Conservation (phyloP, 768 basidiomycete genomes). For the Leccinum incarnatum region DNA sequence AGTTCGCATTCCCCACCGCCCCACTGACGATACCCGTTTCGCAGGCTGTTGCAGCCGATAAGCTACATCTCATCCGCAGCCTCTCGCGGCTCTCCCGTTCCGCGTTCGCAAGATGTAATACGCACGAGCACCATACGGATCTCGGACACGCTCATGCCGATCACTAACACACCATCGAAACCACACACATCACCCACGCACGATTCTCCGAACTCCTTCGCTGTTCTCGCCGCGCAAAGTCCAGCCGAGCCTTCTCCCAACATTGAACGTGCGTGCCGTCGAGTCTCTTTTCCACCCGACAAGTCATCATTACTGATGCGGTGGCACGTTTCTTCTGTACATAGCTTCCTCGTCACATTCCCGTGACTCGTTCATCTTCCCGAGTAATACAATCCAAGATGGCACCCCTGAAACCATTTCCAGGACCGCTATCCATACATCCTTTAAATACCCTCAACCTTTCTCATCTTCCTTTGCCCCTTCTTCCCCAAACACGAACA, state of each 20-base stretch:
- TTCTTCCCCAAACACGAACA: slow-evolving; percentile 19
- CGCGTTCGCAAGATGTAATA: slow-evolving; percentile 63
- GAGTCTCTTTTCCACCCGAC: not conserved
- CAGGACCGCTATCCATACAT: slow-evolving; percentile 6
- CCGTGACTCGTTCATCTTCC: slow-evolving; percentile 42
- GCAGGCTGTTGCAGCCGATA: slow-evolving; percentile 56
- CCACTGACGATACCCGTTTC: slow-evolving; percentile 1
- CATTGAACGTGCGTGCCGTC: slow-evolving; percentile 22
- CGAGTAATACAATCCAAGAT: slow-evolving; percentile 24
- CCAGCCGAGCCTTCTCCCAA: slow-evolving; percentile 17
- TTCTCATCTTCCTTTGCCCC: slow-evolving; percentile 26
- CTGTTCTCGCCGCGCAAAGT: slow-evolving; percentile 17
- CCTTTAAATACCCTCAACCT: slow-evolving; percentile 16
- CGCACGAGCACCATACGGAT: slow-evolving; percentile 65
- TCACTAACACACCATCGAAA: not conserved
- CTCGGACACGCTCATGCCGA: slow-evolving; percentile 43
- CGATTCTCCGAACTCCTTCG: slow-evolving; percentile 1
- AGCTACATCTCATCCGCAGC: slow-evolving; percentile 39
- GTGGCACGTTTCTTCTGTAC: slow-evolving; percentile 20
- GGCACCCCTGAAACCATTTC: slow-evolving; percentile 25
- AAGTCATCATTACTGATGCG: not conserved
- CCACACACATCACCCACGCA: not conserved
- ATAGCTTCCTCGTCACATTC: slow-evolving; percentile 23
- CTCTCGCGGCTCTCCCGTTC: slow-evolving; percentile 18
- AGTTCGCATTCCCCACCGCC: not conserved